Evolutionary conservation across 352 stramenopile genomes (phyloP), one percentile per base, ranked within the genome.

Genomic region (Saprolegnia diclina): DNA sequence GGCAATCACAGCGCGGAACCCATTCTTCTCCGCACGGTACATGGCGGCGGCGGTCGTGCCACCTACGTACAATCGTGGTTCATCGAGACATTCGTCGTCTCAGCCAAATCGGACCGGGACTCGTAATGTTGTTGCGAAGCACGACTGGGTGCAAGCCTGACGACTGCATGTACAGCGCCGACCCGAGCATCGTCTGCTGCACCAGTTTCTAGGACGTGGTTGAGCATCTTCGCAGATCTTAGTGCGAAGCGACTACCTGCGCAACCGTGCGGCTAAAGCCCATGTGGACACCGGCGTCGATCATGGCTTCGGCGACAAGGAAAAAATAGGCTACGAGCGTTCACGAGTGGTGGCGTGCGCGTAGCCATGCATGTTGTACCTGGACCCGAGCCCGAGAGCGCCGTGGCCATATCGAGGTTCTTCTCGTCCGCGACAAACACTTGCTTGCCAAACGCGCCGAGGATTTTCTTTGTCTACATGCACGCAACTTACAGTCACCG

Each of bases 11-110:
- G 91, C 93, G 46, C 94, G 86, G 76, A 98, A 98, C 53, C 89
- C 91, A 50, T 96, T 97, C 75, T 97, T 97, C 77, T 98, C 95
- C n/a, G 97, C 83, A 37, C 95, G 89, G 71, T 98, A 98, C 45
- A 98, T 85, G 11, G 94, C 94, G 4, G 85, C 88, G 6, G 95
- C 94, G 2, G 95, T 98, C 40, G 95, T 98, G 52, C 95, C 95
- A 5, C 91, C 85, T 46, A 21, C 35, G 14, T 56, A 22, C 13
- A 6, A 4, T 21, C 14, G 21, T 4, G 3, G 13, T n/a, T n/a
- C 11, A 7, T 48, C 13, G 21, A 10, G 6, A n/a, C 18, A 38
- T 63, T 21, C 38, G 32, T 13, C 3, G 55, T 11, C 24, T 63
- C 10, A n/a, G 13, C 18, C 42, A 48, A 3, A 5, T 21, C 18